Evolutionary conservation across 805 yeast genomes (phyloP).

Genomic region (Yarrowia bubula): DNA sequence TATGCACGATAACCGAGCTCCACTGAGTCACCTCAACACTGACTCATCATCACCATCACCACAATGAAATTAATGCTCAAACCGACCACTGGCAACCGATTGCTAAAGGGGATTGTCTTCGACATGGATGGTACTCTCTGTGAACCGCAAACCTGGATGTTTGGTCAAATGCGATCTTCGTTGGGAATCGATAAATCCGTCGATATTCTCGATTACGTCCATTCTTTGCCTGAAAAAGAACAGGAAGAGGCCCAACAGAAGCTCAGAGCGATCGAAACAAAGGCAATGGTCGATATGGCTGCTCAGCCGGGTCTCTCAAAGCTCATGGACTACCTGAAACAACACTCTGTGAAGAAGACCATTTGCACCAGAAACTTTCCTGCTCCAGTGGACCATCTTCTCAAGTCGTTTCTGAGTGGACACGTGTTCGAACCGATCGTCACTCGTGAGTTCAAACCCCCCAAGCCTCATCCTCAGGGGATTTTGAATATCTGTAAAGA

Average conservation of each 20-base stretch:
- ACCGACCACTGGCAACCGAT: neutral
- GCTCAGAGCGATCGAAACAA: slow-evolving; percentile 54
- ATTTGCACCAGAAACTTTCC: slow-evolving; percentile 63
- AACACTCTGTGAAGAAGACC: slow-evolving; percentile 45
- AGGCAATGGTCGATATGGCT: slow-evolving; percentile 59
- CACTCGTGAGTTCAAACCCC: slow-evolving; percentile 63
- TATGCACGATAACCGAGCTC: too few relatives aligned
- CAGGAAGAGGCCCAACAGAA: slow-evolving; percentile 47
- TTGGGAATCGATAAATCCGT: slow-evolving; percentile 47
- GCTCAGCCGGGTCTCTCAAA: slow-evolving; percentile 49
- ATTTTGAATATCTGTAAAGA: slow-evolving; percentile 51
- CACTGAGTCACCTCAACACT: neutral
- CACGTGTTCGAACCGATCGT: slow-evolving; percentile 51
- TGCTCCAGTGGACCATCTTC: slow-evolving; percentile 54
- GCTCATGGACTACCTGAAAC: slow-evolving; percentile 42
- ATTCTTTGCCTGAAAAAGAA: slow-evolving; percentile 43
- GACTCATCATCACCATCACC: neutral
- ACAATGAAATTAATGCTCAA: slow-evolving; percentile 10
- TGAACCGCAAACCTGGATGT: slow-evolving; percentile 59
- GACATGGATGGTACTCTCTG: slow-evolving; percentile 82
- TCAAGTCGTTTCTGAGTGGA: slow-evolving; percentile 45
- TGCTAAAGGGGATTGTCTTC: slow-evolving; percentile 56
- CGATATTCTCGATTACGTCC: slow-evolving; percentile 57
- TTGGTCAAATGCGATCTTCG: slow-evolving; percentile 58
- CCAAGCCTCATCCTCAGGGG: slow-evolving; percentile 69